Evolutionary conservation across 129 eudicot genomes (phyloP).

Genomic region (Gnaphalium uliginosum): DNA sequence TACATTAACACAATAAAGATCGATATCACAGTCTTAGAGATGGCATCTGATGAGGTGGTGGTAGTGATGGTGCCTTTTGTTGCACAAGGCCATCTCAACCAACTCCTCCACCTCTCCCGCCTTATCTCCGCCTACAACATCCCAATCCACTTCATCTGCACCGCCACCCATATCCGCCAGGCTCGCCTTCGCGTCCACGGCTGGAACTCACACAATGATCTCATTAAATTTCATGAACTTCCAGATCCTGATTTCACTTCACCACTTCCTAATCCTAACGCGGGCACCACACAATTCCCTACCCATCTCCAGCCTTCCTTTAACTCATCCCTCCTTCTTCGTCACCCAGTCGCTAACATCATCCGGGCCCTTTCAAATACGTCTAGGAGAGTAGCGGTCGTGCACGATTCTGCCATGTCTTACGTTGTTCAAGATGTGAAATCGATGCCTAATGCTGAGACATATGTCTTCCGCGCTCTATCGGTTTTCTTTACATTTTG

Average conservation of each 20-base stretch:
- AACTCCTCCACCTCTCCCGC: constrained; percentile 59
- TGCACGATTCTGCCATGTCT: constrained; percentile 46
- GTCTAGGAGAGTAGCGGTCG: constrained; percentile 26
- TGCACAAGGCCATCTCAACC: constrained; percentile 66
- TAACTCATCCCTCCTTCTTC: constrained; percentile 31
- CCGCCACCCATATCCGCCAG: constrained; percentile 47
- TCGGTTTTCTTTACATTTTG: constrained; percentile 26
- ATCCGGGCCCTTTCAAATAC: constrained; percentile 28
- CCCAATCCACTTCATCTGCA: constrained; percentile 42
- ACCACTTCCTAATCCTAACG: constrained; percentile 16
- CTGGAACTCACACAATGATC: constrained; percentile 11
- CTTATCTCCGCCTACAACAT: constrained; percentile 50
- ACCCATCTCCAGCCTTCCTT: constrained; percentile 35
- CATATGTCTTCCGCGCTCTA: constrained; percentile 36
- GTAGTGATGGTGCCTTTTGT: constrained; percentile 56
- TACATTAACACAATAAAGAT: background rate
- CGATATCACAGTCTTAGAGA: background rate
- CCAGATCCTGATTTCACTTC: constrained; percentile 23
- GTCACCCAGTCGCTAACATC: constrained; percentile 32
- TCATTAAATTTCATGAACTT: constrained; percentile 45
- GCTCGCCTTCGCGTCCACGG: constrained; percentile 40
- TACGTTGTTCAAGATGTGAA: constrained; percentile 46
- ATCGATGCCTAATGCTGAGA: constrained; percentile 44
- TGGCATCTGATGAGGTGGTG: constrained; percentile 26
- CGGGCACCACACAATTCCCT: constrained; percentile 32